Base-by-base conservation (phyloP, 805 yeast genomes). In the Spathaspora hagerdaliae region DNA sequence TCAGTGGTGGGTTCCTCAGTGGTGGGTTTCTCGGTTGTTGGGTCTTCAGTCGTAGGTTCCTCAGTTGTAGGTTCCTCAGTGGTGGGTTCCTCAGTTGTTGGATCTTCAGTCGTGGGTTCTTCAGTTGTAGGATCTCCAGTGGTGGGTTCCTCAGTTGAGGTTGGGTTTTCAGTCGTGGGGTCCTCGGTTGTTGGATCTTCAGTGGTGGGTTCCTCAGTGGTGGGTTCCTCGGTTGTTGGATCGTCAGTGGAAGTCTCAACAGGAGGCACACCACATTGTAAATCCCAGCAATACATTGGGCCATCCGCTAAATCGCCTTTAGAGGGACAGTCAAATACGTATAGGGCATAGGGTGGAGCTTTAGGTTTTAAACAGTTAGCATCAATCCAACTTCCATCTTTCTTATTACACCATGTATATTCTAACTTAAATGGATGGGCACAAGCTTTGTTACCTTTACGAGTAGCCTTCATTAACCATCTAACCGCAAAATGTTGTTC, bases 391-490 rank as follows among this genome's bases (percentile, higher is more conserved):
- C 38, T 33, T 12, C 27, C 33, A 36, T 29, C 38, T 2, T 8
- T 2, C 13, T 33, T 12, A 2, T 41, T 6, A 26, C 44, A 41
- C 44, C 44, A 41, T 6, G 13, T 26, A 27, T 41, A 41, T 31
- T 41, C 34, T 19, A 41, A 19, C n/a, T 12, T 24, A n/a, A 41
- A 35, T 7, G 44, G 44, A 14, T 34, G 10, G 9, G 39, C 27
- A 6, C 31, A 34, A 10, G 24, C 44, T 27, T 9, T 14, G 27
- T n/a, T 15, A 3, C 44, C 44, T 15, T 11, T 24, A 10, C 26
- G 44, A 27, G 15, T 13, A 6, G 41, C 38, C 7, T 35, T n/a
- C 44, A 41, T 41, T 29, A 41, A 35, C 44, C 44, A 41, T 1
- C 14, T 27, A n/a, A 41, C 41, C 10, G 33, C 7, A 24, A 41